These are phyloP conservation scores for Colletotrichum tofieldiae DNA, from an alignment of 2,329 filamentous ascomycete genomes.

Conservation along the genomic window DNA sequence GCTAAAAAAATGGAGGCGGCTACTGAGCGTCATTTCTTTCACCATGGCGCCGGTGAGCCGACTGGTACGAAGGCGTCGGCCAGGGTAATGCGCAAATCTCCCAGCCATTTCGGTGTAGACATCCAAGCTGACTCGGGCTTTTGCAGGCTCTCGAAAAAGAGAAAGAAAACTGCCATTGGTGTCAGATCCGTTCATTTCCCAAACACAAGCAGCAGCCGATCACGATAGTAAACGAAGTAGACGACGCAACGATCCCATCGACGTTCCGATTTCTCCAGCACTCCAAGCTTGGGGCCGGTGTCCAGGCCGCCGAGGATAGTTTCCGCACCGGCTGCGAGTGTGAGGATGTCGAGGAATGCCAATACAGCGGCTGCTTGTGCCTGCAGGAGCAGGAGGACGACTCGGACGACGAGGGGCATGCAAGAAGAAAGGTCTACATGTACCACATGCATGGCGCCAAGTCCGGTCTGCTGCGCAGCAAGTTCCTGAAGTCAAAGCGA, in stretches of 20 bases:
- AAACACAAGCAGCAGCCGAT: conserved; percentile 68
- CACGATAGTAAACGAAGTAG: conserved; percentile 75
- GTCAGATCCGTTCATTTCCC: conserved; percentile 71
- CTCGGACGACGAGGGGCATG: conserved; percentile 55
- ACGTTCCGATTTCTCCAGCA: conserved; percentile 79
- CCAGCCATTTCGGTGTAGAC: not conserved
- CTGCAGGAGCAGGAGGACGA: conserved; percentile 74
- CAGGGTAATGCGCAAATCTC: conserved; percentile 35
- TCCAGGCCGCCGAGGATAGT: conserved; percentile 71
- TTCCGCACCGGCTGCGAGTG: conserved; percentile 82
- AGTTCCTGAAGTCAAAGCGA: conserved; percentile 67
- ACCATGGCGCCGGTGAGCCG: conserved; percentile 55
- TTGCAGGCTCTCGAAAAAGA: conserved; percentile 56
- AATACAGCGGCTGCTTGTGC: conserved; percentile 78
- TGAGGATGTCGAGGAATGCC: conserved; percentile 72
- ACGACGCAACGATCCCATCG: conserved; percentile 69
- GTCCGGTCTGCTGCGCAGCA: conserved; percentile 67
- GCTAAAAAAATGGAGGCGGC: conserved; percentile 60
- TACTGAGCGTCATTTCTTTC: conserved; percentile 65
- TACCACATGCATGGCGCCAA: conserved; percentile 73
- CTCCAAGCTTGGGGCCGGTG: conserved; percentile 72
- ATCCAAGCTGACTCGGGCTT: conserved; percentile 7
- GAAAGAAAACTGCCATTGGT: conserved; percentile 70
- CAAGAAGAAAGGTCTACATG: conserved; percentile 64
- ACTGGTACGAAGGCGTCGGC: conserved; percentile 7